Evolutionary conservation across 441 rosid genomes (phyloP), one percentile per base, ranked within the genome.

Genomic region (Macaranga tanarius): DNA sequence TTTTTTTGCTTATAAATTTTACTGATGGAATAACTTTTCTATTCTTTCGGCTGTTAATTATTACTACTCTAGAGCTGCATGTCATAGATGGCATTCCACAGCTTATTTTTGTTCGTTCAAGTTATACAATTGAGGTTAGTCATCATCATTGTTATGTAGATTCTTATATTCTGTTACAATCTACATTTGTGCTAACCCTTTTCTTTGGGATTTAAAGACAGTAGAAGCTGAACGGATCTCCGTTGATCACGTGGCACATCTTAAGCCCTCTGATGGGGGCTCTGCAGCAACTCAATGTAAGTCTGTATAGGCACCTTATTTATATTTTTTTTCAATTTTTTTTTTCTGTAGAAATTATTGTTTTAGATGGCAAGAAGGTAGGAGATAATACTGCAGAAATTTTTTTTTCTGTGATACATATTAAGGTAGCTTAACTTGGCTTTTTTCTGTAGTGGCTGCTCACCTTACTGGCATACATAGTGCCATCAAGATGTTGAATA

Each of bases 401-500:
- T 11, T 66, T 40, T 71, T 48, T 2, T 12, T 66, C 23, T 44
- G 4, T 58, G 4, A 12, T 69, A 40, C 51, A 4, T 71, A n/a
- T 28, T 67, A 40, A 23, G 63, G 13, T 61, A 58, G 54, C 20
- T 55, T 65, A 57, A 28, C 55, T 62, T 31, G 2, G 45, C 45
- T 52, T 74, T 57, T 28, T 13, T 65, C 22, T 84, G 77, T 77
- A 92, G 99, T 95, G 92, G 96, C 99, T 79, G 97, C 99, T 73
- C 98, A 95, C 80, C 98, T 95, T 73, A 92, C 98, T 12, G 91
- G 98, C 55, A 90, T 90, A 69, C 98, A 95, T 75, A 92, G 97
- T 83, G 99, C 99, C 58, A 92, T 92, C 85, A 95, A 95, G 89
- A 95, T 95, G 99, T 82, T 92, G 75, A 92, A 90, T 83, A 90